Percentiles rank a stretch among this genome's conserved stretches.
phyloP scores from a whole-genome alignment of 495 filamentous ascomycete species.

The Amphirosellinia nigrospora region DNA sequence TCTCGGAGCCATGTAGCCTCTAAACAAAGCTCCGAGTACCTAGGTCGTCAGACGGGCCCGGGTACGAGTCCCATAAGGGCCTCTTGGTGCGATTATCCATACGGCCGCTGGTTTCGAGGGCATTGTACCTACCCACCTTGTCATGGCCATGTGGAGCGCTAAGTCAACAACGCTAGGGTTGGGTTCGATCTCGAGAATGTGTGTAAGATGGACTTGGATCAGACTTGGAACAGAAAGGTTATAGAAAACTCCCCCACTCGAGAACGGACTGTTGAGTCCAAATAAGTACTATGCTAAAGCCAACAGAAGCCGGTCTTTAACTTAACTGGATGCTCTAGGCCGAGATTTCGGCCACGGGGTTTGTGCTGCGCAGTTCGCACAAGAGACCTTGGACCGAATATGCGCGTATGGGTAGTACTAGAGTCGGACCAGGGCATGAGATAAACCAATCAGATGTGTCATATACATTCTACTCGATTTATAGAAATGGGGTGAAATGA shows the following conservation, averaged over 20 bases:
- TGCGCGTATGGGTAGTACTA: neutral
- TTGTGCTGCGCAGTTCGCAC: neutral
- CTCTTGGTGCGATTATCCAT: neutral
- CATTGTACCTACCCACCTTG: neutral
- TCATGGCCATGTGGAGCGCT: neutral
- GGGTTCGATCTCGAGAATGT: neutral
- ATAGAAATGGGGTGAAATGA: neutral
- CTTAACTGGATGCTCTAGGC: neutral
- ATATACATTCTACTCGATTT: neutral
- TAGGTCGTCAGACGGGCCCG: neutral
- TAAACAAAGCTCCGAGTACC: constrained; percentile 7
- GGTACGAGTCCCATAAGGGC: neutral
- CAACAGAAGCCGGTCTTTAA: neutral
- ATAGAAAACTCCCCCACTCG: neutral
- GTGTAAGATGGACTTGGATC: neutral
- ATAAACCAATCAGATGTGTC: neutral
- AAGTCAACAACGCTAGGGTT: neutral
- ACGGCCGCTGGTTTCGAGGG: neutral
- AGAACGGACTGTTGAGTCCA: neutral
- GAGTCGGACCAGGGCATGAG: neutral
- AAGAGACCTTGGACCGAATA: neutral
- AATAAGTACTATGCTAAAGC: too few species aligned
- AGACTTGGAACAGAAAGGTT: neutral
- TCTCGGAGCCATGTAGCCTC: neutral
- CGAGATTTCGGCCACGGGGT: neutral